A percentile compares a stretch with the other conserved stretches of the same genome.
These are phyloP conservation scores for Diutina mesorugosa DNA, from an alignment of 1,139 yeast species.

Conservation along the genomic window DNA sequence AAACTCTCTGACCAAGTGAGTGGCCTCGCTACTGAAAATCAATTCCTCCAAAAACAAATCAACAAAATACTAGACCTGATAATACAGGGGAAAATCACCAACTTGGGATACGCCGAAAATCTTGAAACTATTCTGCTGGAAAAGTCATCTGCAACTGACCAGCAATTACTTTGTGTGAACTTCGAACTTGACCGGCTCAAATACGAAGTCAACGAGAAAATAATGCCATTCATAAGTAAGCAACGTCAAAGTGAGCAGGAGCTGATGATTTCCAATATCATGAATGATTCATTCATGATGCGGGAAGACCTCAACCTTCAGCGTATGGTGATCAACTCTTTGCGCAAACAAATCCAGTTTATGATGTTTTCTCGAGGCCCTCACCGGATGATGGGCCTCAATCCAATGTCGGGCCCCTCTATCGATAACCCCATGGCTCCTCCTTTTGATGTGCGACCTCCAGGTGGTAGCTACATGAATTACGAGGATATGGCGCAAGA, in stretches of 20 bases:
- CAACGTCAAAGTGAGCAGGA: conserved; percentile 5
- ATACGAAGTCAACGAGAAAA: conserved; percentile 28
- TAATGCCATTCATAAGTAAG: conserved; percentile 25
- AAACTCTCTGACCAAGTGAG: not conserved
- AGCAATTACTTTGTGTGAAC: conserved; percentile 8
- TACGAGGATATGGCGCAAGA: not conserved
- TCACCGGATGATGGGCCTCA: not conserved
- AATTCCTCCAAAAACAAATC: conserved; percentile 27
- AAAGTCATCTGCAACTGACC: not conserved
- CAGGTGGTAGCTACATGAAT: not conserved
- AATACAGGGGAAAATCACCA: conserved; percentile 38
- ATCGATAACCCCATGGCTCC: not conserved
- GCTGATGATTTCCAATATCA: conserved; percentile 20
- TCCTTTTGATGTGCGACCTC: not conserved
- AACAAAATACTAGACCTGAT: conserved; percentile 34
- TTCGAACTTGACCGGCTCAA: conserved; percentile 29
- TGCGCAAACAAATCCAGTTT: conserved; percentile 40
- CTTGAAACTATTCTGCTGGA: conserved; percentile 27
- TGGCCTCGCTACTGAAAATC: conserved; percentile 8
- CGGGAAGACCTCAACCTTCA: conserved; percentile 38
- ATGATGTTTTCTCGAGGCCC: conserved; percentile 15
- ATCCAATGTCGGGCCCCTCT: not conserved
- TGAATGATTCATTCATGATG: conserved; percentile 31
- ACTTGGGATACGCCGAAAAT: conserved; percentile 35
- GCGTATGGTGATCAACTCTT: conserved; percentile 29